phyloP scores from a whole-genome alignment of 1,284 basidiomycete genomes.

The Ustanciosporium gigantosporum region DNA sequence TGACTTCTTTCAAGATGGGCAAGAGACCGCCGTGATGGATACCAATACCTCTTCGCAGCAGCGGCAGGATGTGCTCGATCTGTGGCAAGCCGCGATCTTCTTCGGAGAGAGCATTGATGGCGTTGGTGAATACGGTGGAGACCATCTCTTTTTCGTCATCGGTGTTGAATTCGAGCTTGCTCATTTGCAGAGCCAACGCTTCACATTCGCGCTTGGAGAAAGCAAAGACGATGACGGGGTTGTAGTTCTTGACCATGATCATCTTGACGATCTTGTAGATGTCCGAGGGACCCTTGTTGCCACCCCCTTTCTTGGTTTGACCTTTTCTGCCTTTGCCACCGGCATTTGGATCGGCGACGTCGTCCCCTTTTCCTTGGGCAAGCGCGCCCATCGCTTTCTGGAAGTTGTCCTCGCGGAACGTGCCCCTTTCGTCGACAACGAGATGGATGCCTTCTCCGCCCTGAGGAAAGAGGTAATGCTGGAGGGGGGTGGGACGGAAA shows the following conservation, averaged over 20 bases:
- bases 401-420: slow-evolving; percentile 97
- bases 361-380: slow-evolving; percentile 76
- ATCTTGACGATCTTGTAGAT: slow-evolving; percentile 98
- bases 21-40: slow-evolving; percentile 98
- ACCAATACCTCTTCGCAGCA: slow-evolving; percentile 93
- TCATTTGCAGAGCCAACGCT: slow-evolving; percentile 83
- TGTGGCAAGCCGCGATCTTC: slow-evolving; percentile 91
- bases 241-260: slow-evolving; percentile 98
- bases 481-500: slow-evolving; percentile 94
- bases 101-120: slow-evolving; percentile 82
- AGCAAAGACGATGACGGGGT: slow-evolving; percentile 97
- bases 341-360: slow-evolving; percentile 79
- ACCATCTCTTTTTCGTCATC: slow-evolving; percentile 90
- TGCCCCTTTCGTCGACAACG: slow-evolving; percentile 95
- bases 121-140: slow-evolving; percentile 88
- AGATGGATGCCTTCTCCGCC: slow-evolving; percentile 96
- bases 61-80: slow-evolving; percentile 87
- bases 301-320: slow-evolving; percentile 80
- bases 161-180: slow-evolving; percentile 94
- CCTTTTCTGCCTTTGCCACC: slow-evolving; percentile 71
- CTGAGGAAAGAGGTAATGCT: slow-evolving; percentile 96
- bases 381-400: slow-evolving; percentile 95
- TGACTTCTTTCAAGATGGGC: slow-evolving; percentile 97
- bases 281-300: slow-evolving; percentile 95
- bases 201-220: slow-evolving; percentile 99